These are phyloP conservation scores for Phytophthora lateralis DNA, from an alignment of 352 stramenopile genomes.

Conservation along the genomic window DNA sequence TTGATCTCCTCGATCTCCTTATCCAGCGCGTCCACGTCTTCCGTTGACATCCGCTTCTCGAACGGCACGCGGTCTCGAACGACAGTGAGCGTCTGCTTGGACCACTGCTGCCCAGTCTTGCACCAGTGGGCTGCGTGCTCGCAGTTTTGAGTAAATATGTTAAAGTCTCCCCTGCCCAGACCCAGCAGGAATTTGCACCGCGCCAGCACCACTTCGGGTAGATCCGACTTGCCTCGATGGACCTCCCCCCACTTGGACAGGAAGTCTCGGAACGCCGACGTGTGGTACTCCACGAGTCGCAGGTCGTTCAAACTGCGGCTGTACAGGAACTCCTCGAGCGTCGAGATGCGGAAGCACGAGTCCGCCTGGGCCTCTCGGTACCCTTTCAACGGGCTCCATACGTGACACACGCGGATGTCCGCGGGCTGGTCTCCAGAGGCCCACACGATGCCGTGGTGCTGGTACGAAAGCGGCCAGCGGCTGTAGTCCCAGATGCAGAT, in stretches of 20 bases:
- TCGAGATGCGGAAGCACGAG: slow-evolving; percentile 81
- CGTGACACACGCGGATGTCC: slow-evolving; percentile 71
- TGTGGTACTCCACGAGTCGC: slow-evolving; percentile 79
- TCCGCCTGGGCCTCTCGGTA: slow-evolving; percentile 67
- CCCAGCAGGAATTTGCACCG: slow-evolving; percentile 78
- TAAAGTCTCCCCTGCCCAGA: slow-evolving; percentile 73
- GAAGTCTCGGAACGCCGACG: slow-evolving; percentile 65
- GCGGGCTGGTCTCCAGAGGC: slow-evolving; percentile 46
- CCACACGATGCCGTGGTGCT: slow-evolving; percentile 82
- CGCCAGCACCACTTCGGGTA: slow-evolving; percentile 75
- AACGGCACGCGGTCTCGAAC: slow-evolving; percentile 65
- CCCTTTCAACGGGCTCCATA: slow-evolving; percentile 67
- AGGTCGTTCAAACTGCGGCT: slow-evolving; percentile 52
- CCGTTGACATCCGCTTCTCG: slow-evolving; percentile 57
- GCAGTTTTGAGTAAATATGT: slow-evolving; percentile 84
- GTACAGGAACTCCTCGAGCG: slow-evolving; percentile 73
- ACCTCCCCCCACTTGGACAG: slow-evolving; percentile 77
- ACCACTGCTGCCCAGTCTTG: slow-evolving; percentile 80
- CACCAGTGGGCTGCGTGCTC: slow-evolving; percentile 84
- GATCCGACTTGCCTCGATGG: slow-evolving; percentile 68
- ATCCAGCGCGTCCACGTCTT: slow-evolving; percentile 69
- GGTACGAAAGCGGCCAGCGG: slow-evolving; percentile 77
- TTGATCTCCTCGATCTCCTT: slow-evolving; percentile 73
- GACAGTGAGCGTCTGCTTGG: slow-evolving; percentile 67
- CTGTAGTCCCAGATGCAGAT: slow-evolving; percentile 80